phyloP scores from a whole-genome alignment of 306 rosid species.

The Citrullus amarus region DNA sequence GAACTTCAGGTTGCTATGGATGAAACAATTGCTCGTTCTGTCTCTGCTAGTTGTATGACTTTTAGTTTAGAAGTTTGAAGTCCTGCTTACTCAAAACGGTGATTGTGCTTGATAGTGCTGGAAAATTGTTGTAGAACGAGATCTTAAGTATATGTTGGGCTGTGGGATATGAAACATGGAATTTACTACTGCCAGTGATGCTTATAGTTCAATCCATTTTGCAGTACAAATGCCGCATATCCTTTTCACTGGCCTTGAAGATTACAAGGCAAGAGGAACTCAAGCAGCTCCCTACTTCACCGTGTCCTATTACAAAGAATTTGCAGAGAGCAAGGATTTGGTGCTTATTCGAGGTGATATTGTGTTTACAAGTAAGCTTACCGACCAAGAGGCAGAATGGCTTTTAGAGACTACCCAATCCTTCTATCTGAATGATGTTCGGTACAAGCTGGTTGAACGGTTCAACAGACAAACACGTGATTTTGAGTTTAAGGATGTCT shows the following conservation, averaged over 20 bases:
- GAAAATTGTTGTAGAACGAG: background rate
- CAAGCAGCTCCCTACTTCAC: slow-evolving; percentile 81
- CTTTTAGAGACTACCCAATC: slow-evolving; percentile 71
- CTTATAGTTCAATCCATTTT: slow-evolving; percentile 6
- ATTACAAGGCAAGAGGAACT: slow-evolving; percentile 91
- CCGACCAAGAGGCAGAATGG: slow-evolving; percentile 71
- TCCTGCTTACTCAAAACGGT: background rate
- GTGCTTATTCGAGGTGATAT: slow-evolving; percentile 81
- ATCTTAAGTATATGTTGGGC: background rate
- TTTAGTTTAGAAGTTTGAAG: background rate
- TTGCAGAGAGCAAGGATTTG: slow-evolving; percentile 75
- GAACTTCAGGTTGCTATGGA: background rate
- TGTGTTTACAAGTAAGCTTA: slow-evolving; percentile 70
- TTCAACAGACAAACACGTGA: slow-evolving; percentile 78
- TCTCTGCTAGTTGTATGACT: background rate
- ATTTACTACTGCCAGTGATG: background rate
- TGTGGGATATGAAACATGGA: background rate
- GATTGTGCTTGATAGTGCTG: background rate
- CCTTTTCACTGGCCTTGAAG: slow-evolving; percentile 79
- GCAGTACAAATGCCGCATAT: slow-evolving; percentile 81
- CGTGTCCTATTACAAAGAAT: slow-evolving; percentile 60
- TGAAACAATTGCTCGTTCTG: background rate
- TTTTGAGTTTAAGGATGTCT: slow-evolving; percentile 84
- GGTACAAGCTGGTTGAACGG: slow-evolving; percentile 71
- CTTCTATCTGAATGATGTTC: slow-evolving; percentile 63